phyloP scores from a whole-genome alignment of 768 basidiomycete genomes.

The Podaxis sp. region DNA sequence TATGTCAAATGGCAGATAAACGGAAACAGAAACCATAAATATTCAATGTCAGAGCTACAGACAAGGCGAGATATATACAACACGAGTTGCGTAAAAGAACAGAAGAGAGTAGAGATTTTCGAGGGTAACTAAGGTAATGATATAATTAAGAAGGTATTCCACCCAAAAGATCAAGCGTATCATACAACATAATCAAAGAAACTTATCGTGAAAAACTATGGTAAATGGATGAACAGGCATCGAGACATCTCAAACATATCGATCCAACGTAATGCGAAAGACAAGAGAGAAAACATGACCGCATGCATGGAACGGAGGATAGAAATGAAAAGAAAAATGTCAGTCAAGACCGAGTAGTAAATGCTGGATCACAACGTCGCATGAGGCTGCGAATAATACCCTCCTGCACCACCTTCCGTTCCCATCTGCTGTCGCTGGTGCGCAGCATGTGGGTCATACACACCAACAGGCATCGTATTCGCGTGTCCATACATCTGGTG shows the following conservation, averaged over 20 bases:
- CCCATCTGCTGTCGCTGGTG: constrained; percentile 13
- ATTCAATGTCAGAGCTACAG: not conserved
- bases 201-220: not conserved
- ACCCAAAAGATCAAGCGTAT: not conserved
- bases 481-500: constrained; percentile 16
- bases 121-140: not conserved
- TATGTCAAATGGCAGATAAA: not conserved
- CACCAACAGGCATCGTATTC: constrained; percentile 24
- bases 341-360: not conserved
- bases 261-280: not conserved
- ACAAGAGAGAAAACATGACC: not conserved
- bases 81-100: not conserved
- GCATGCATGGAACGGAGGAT: not conserved
- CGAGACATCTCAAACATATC: not conserved
- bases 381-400: constrained; percentile 26
- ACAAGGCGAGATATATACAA: not conserved
- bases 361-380: constrained; percentile 23
- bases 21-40: not conserved
- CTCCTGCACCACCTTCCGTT: constrained; percentile 19
- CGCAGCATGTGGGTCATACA: constrained; percentile 19
- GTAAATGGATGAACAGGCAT: not conserved
- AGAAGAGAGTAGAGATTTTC: not conserved
- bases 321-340: not conserved
- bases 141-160: not conserved
- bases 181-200: not conserved